Evolutionary conservation across 169 alveolate genomes (phyloP).

Genomic region (Plasmodium billcollinsi): DNA sequence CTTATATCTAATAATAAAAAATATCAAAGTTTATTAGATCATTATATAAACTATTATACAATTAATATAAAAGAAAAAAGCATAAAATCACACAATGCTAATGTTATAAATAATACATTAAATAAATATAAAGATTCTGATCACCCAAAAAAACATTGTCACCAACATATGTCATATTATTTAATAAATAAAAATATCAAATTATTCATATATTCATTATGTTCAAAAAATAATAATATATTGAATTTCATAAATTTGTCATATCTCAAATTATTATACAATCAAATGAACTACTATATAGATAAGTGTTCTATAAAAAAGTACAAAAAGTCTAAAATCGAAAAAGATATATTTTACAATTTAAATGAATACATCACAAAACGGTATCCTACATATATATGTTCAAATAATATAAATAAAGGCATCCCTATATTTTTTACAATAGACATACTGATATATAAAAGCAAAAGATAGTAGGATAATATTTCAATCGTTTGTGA

Average conservation of each 20-base stretch:
- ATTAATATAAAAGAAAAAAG: not conserved
- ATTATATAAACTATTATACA: no score
- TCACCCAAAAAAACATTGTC: not conserved
- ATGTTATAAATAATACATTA: not conserved
- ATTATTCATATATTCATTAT: not conserved
- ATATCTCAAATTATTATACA: conserved; percentile 36
- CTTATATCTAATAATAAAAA: no score
- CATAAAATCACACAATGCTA: not conserved
- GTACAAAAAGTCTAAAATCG: conserved; percentile 47
- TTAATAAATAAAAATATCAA: conserved; percentile 3
- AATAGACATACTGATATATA: conserved; percentile 36
- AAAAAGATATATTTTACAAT: conserved; percentile 47
- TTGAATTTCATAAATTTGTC: conserved; percentile 6
- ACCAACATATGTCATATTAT: not conserved
- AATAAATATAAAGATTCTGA: not conserved
- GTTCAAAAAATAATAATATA: conserved; percentile 27
- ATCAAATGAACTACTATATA: not conserved
- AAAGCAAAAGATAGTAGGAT: not conserved
- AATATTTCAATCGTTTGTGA: not conserved
- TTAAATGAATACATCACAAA: conserved; percentile 33
- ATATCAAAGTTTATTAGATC: no score
- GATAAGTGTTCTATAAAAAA: not conserved
- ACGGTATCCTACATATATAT: conserved; percentile 10
- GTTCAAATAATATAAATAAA: not conserved
- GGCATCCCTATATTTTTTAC: conserved; percentile 15